These are phyloP conservation scores for Melanogaster broomeanus DNA, from an alignment of 768 basidiomycete species.

Conservation along the genomic window DNA sequence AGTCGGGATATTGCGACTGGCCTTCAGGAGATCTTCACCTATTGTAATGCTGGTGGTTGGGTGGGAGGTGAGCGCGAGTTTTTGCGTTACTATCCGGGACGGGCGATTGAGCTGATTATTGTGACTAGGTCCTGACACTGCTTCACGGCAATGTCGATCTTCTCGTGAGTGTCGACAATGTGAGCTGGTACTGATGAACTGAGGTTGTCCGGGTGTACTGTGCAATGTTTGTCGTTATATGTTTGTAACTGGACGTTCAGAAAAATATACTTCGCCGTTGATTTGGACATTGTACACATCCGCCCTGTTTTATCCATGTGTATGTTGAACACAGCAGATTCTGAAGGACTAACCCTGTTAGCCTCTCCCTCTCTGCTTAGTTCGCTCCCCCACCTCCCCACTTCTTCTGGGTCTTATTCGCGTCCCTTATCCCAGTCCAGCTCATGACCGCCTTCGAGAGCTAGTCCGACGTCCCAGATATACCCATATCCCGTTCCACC, in stretches of 20 bases:
- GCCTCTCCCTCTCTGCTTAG: conserved; percentile 24
- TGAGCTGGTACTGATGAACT: background rate
- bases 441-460: conserved; percentile 25
- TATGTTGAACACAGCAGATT: too few relatives aligned
- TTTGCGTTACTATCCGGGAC: background rate
- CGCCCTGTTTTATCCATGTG: too few relatives aligned
- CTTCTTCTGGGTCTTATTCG: conserved; percentile 12
- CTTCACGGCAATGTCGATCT: background rate
- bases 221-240: too few relatives aligned
- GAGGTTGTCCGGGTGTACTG: too few relatives aligned
- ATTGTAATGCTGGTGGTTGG: background rate
- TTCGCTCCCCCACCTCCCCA: conserved; percentile 8
- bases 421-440: conserved; percentile 20
- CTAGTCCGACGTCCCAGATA: conserved; percentile 13
- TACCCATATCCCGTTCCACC: background rate
- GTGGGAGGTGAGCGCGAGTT: background rate
- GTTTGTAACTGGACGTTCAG: too few relatives aligned
- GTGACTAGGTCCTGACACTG: background rate
- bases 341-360: too few relatives aligned
- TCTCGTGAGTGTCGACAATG: background rate
- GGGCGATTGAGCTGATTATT: background rate
- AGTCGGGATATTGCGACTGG: background rate
- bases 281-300: too few relatives aligned
- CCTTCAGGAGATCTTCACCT: background rate
- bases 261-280: too few relatives aligned